Conservation (phyloP, 352 stramenopile species). For the Phytophthora megakarya region DNA sequence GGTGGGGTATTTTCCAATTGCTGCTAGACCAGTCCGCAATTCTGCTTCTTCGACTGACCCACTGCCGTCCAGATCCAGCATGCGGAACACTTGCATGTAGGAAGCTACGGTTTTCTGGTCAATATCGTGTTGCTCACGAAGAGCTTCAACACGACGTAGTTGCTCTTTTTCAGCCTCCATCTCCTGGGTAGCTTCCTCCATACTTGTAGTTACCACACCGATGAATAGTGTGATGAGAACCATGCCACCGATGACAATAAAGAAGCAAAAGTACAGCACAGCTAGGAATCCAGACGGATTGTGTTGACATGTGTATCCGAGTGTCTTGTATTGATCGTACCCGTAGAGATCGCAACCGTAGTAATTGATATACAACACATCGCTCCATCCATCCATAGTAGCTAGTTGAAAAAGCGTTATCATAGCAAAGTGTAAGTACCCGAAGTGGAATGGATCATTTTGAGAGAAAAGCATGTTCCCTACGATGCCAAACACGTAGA, state of each 20-base stretch:
- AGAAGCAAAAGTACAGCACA: slow-evolving; percentile 81
- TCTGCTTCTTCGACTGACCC: slow-evolving; percentile 88
- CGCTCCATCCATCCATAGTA: slow-evolving; percentile 92
- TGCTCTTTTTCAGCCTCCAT: slow-evolving; percentile 81
- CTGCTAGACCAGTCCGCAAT: slow-evolving; percentile 74
- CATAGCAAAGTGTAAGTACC: slow-evolving; percentile 87
- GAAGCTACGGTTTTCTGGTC: slow-evolving; percentile 54
- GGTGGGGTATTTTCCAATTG: slow-evolving; percentile 79
- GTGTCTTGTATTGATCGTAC: slow-evolving; percentile 60
- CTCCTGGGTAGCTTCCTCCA: slow-evolving; percentile 90
- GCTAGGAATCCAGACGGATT: slow-evolving; percentile 49
- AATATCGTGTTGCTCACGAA: slow-evolving; percentile 60
- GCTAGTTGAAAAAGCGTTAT: slow-evolving; percentile 88
- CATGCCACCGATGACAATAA: slow-evolving; percentile 86
- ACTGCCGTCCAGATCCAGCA: slow-evolving; percentile 83
- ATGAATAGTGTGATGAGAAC: slow-evolving; percentile 93
- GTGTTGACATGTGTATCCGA: slow-evolving; percentile 67
- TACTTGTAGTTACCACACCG: slow-evolving; percentile 91
- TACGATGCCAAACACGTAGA: slow-evolving; percentile 92
- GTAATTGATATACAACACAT: slow-evolving; percentile 92
- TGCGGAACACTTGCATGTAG: slow-evolving; percentile 85
- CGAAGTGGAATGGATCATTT: slow-evolving; percentile 91
- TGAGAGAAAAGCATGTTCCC: slow-evolving; percentile 89
- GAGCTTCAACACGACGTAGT: slow-evolving; percentile 58
- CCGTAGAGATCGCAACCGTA: slow-evolving; percentile 87